These are phyloP conservation scores for Naematelia aurantialba DNA, from an alignment of 768 basidiomycete genomes.

Conservation along the genomic window DNA sequence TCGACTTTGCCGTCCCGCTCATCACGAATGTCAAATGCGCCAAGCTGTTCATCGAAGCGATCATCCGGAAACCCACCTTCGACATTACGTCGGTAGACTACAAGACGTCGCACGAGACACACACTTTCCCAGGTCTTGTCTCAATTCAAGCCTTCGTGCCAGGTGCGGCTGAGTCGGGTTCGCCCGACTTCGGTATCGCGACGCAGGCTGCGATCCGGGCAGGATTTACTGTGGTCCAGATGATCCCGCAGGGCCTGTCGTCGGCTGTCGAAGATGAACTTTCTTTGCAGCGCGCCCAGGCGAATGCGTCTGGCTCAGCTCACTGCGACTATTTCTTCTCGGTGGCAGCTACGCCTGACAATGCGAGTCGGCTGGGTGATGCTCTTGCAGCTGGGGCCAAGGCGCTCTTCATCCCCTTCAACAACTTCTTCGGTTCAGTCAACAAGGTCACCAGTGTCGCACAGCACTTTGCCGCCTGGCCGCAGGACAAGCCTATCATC, in stretches of 20 bases:
- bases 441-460: constrained; percentile 71
- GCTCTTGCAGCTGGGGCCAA: constrained; percentile 76
- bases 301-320: constrained; percentile 62
- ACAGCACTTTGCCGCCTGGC: constrained; percentile 85
- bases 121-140: constrained; percentile 86
- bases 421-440: constrained; percentile 49
- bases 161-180: constrained; percentile 57
- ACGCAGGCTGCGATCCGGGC: constrained; percentile 79
- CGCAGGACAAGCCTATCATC: constrained; percentile 82
- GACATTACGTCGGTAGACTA: constrained; percentile 86
- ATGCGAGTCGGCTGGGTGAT: constrained; percentile 59
- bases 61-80: constrained; percentile 67
- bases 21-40: constrained; percentile 99
- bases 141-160: constrained; percentile 86
- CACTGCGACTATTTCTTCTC: constrained; percentile 86
- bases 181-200: constrained; percentile 62
- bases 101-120: constrained; percentile 87
- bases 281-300: constrained; percentile 66
- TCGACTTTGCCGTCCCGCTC: constrained; percentile 94
- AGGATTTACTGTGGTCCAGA: constrained; percentile 80
- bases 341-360: constrained; percentile 68
- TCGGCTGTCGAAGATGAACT: constrained; percentile 64
- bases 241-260: constrained; percentile 67
- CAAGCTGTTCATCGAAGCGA: constrained; percentile 88
- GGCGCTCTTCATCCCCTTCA: constrained; percentile 80